Percentiles rank a stretch among this genome's conserved stretches.
Evolutionary conservation across 805 yeast species (phyloP).

Genomic region (Helenozyma rhizophorensis): DNA sequence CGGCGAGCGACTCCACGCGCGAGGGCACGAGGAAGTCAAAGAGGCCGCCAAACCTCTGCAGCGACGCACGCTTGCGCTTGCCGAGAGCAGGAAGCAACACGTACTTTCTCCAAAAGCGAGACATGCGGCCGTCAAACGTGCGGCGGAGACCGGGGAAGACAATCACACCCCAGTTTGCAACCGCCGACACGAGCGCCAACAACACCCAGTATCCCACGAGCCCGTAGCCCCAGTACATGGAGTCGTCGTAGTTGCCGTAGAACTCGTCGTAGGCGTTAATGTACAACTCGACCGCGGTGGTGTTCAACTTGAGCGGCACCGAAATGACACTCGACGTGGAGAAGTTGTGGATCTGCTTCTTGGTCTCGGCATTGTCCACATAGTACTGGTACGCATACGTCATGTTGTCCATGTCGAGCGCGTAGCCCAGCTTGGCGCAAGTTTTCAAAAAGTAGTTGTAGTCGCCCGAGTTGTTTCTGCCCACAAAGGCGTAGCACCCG

Average conservation of each 20-base stretch:
- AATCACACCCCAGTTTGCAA: conserved; percentile 37
- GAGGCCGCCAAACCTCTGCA: conserved; percentile 6
- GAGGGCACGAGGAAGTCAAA: conserved; percentile 29
- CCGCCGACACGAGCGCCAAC: conserved; percentile 37
- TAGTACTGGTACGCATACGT: conserved; percentile 7
- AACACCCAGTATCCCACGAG: conserved; percentile 47
- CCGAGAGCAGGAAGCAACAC: conserved; percentile 27
- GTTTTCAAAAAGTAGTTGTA: conserved; percentile 1
- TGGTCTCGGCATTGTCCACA: conserved; percentile 10
- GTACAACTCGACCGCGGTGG: conserved; percentile 6
- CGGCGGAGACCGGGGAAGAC: conserved; percentile 35
- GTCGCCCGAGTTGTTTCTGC: conserved; percentile 1
- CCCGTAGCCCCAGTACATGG: conserved; percentile 35
- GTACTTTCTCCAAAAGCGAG: conserved; percentile 22
- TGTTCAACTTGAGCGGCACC: conserved; percentile 22
- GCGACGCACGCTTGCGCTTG: conserved; percentile 9
- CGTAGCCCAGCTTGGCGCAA: conserved; percentile 4
- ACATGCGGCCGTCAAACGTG: conserved; percentile 23
- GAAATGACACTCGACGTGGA: conserved; percentile 8
- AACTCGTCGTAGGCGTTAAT: conserved; percentile 26
- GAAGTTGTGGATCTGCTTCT: conserved; percentile 5
- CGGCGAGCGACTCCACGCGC: conserved; percentile 19
- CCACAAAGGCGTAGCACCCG: conserved; percentile 8
- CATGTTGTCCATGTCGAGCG: conserved; percentile 6
- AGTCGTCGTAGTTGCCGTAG: conserved; percentile 36